phyloP scores from a whole-genome alignment of 2,329 filamentous ascomycete genomes.

The Rugonectria rugulosa region DNA sequence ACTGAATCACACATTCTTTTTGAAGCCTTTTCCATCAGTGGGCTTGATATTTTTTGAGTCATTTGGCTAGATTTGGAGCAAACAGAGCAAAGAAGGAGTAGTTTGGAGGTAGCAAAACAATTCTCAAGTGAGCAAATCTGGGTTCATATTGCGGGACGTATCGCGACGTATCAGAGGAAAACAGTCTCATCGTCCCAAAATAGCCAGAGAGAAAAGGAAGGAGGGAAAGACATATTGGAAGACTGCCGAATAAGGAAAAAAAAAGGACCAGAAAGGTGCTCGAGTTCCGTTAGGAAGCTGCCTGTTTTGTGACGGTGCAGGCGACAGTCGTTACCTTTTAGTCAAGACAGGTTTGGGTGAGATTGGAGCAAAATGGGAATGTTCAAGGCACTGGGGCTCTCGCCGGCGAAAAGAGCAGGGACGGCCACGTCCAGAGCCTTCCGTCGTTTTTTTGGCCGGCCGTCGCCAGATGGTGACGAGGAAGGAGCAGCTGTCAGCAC shows the following conservation, averaged over 20 bases:
- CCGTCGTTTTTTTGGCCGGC: constrained; percentile 42
- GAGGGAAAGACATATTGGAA: background rate
- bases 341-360: background rate
- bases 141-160: background rate
- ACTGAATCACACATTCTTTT: background rate
- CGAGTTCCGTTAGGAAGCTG: background rate
- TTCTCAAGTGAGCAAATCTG: background rate
- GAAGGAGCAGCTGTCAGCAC: constrained; percentile 23
- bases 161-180: background rate
- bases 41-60: background rate
- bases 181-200: background rate
- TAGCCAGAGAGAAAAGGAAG: background rate
- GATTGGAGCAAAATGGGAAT: constrained; percentile 36
- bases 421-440: constrained; percentile 36
- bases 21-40: background rate
- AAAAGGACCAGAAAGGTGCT: background rate
- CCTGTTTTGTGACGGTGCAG: background rate
- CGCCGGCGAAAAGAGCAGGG: constrained; percentile 37
- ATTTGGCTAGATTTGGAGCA: background rate
- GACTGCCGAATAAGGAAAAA: background rate
- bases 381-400: constrained; percentile 22
- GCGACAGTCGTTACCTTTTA: background rate
- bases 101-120: background rate
- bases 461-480: constrained; percentile 33
- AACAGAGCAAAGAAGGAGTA: background rate